Evolutionary conservation across 441 rosid species (phyloP).

Genomic region (Bruguiera hainesii): DNA sequence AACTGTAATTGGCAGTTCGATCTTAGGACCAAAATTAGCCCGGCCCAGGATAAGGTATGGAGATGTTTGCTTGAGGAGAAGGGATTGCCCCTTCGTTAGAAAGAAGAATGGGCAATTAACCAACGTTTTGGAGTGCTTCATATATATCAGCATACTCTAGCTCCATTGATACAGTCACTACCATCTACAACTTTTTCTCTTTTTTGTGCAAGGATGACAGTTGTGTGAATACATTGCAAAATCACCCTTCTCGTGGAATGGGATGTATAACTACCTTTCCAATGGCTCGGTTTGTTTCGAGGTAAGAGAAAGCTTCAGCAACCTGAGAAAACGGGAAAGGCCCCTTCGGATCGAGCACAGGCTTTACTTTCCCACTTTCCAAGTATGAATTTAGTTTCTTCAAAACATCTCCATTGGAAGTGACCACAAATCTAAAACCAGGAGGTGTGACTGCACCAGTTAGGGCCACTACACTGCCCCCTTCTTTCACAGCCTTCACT

Average conservation of each 20-base stretch:
- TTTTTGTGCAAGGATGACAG: no score
- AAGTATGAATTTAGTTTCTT: slow-evolving; percentile 74
- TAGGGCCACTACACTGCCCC: slow-evolving; percentile 83
- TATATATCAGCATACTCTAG: no score
- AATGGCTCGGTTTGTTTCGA: slow-evolving; percentile 70
- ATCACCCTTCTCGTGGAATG: slow-evolving; percentile 41
- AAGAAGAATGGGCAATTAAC: no score
- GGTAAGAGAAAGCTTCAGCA: slow-evolving; percentile 66
- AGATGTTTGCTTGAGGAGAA: no score
- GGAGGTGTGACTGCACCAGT: slow-evolving; percentile 84
- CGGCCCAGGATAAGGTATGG: no score
- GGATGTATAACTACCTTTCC: slow-evolving; percentile 78
- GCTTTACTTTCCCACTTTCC: slow-evolving; percentile 80
- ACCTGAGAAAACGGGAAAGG: slow-evolving; percentile 64
- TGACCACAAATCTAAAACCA: slow-evolving; percentile 84
- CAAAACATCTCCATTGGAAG: slow-evolving; percentile 68
- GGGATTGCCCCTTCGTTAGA: no score
- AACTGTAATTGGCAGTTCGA: no score
- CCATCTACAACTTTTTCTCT: no score
- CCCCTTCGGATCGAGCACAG: slow-evolving; percentile 77
- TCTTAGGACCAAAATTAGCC: no score
- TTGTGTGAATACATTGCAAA: no score
- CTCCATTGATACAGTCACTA: no score
- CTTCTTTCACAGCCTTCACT: slow-evolving; percentile 75
- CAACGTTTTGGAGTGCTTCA: no score